Conservation (phyloP, 768 basidiomycete genomes). For the Pulveroboletus sp. region DNA sequence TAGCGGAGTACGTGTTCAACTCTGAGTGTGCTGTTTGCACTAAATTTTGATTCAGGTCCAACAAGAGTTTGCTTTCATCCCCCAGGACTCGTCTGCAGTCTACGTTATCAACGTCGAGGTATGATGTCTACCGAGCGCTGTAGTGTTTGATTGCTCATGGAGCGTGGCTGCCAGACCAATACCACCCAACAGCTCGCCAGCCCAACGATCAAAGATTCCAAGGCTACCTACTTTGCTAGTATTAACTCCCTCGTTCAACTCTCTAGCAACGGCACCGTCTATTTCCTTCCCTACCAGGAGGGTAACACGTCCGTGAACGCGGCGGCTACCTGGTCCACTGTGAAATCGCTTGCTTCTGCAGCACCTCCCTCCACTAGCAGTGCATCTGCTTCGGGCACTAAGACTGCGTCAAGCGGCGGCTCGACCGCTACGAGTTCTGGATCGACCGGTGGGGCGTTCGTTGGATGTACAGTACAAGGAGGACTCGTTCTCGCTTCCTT, state of each 20-base stretch:
- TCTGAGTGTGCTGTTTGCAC: neutral
- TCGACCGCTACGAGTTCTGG: slow-evolving; percentile 13
- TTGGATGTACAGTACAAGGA: slow-evolving; percentile 9
- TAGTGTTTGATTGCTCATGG: slow-evolving; percentile 2
- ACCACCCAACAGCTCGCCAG: slow-evolving; percentile 57
- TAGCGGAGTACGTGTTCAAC: slow-evolving; percentile 38
- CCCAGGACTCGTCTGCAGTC: slow-evolving; percentile 65
- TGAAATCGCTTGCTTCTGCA: slow-evolving; percentile 42
- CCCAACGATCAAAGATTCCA: slow-evolving; percentile 55
- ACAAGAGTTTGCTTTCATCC: slow-evolving; percentile 72
- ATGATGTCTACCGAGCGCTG: neutral
- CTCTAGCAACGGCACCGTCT: slow-evolving; percentile 52
- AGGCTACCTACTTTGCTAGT: slow-evolving; percentile 60
- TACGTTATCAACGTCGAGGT: slow-evolving; percentile 72
- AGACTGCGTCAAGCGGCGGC: slow-evolving; percentile 9
- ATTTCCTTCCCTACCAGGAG: slow-evolving; percentile 54
- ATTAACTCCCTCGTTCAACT: slow-evolving; percentile 63
- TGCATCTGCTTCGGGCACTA: slow-evolving; percentile 18
- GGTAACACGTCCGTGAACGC: slow-evolving; percentile 41
- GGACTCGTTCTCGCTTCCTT: slow-evolving; percentile 12
- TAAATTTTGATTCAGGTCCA: slow-evolving; percentile 43
- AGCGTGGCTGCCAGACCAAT: slow-evolving; percentile 44
- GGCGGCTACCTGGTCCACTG: slow-evolving; percentile 44
- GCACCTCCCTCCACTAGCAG: slow-evolving; percentile 33
- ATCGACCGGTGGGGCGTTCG: slow-evolving; percentile 11